Evolutionary conservation across 1,284 basidiomycete genomes (phyloP).

Genomic region (Heterobasidion occidentale): DNA sequence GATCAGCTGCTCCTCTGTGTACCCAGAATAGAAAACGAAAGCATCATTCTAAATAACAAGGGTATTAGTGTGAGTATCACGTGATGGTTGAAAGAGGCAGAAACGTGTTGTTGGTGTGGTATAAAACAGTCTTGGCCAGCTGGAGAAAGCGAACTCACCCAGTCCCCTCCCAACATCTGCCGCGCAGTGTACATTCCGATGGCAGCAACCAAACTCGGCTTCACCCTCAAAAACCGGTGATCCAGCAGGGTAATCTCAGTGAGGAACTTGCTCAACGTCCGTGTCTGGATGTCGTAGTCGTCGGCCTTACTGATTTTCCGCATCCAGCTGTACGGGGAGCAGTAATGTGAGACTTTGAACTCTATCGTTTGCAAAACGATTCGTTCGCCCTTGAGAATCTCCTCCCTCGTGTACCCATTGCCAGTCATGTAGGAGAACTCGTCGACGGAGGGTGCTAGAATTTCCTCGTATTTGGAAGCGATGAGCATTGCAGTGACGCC

Average conservation of each 20-base stretch:
- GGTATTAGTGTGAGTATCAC: slow-evolving; percentile 35
- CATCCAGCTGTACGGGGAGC: slow-evolving; percentile 99
- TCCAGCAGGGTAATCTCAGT: slow-evolving; percentile 96
- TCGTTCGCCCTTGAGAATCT: slow-evolving; percentile 96
- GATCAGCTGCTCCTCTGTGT: slow-evolving; percentile 84
- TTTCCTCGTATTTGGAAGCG: slow-evolving; percentile 98
- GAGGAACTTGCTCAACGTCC: slow-evolving; percentile 96
- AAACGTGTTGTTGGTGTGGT: slow-evolving; percentile 1
- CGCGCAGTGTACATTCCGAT: slow-evolving; percentile 96
- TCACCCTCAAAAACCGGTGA: slow-evolving; percentile 87
- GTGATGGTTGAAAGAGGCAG: slow-evolving; percentile 25
- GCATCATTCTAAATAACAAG: slow-evolving; percentile 62
- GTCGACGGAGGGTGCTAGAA: slow-evolving; percentile 88
- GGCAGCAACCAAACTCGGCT: slow-evolving; percentile 93
- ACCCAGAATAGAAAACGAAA: slow-evolving; percentile 93
- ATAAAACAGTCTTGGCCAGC: slow-evolving; percentile 4
- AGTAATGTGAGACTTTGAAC: slow-evolving; percentile 95
- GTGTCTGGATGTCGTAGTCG: slow-evolving; percentile 97
- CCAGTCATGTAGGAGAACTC: slow-evolving; percentile 99
- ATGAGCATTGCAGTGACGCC: slow-evolving; percentile 97
- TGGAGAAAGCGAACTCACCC: slow-evolving; percentile 55
- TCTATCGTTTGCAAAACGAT: slow-evolving; percentile 93
- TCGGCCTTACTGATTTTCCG: slow-evolving; percentile 98
- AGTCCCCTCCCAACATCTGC: slow-evolving; percentile 86
- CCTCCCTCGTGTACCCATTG: slow-evolving; percentile 87